Conservation (phyloP, 2,329 filamentous ascomycete species). For the Pseudogymnoascus sp. region DNA sequence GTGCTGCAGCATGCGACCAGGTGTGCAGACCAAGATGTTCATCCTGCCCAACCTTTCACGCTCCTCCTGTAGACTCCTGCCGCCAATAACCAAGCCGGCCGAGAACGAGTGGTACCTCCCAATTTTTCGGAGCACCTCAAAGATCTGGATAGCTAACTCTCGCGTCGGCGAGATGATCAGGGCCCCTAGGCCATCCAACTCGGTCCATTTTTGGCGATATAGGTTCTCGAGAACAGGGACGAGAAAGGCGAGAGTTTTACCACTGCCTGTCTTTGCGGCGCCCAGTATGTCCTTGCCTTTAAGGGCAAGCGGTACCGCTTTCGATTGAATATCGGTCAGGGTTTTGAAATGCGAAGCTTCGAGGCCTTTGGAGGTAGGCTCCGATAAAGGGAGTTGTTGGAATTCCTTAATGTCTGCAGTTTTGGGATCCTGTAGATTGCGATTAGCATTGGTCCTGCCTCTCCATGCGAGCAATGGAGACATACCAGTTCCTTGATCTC, state of each 20-base stretch:
- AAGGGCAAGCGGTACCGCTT: conserved; percentile 80
- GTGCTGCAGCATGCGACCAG: conserved; percentile 90
- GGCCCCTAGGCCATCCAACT: conserved; percentile 83
- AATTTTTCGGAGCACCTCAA: conserved; percentile 85
- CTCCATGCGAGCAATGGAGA: conserved; percentile 8
- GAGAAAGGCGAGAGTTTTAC: conserved; percentile 90
- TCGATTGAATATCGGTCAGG: conserved; percentile 84
- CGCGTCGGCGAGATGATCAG: conserved; percentile 90
- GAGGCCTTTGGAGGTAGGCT: conserved; percentile 70
- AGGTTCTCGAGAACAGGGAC: conserved; percentile 89
- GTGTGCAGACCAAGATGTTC: conserved; percentile 96
- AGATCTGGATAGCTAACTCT: conserved; percentile 94
- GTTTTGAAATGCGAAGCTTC: conserved; percentile 81
- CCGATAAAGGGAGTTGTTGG: conserved; percentile 76
- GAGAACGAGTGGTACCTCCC: conserved; percentile 86
- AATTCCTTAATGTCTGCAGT: conserved; percentile 52
- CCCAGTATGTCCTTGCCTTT: conserved; percentile 84
- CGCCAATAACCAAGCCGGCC: conserved; percentile 87
- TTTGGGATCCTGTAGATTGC: conserved; percentile 24
- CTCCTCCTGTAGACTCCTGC: conserved; percentile 82
- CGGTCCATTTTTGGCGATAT: conserved; percentile 81
- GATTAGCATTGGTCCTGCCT: conserved; percentile 14
- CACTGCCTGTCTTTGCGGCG: conserved; percentile 90
- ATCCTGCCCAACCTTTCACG: conserved; percentile 77
- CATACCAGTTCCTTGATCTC: conserved; percentile 27